A percentile compares a stretch with the other conserved stretches of the same genome.
Evolutionary conservation across 257 asterid genomes (phyloP).

Genomic region (Catharanthus roseus): DNA sequence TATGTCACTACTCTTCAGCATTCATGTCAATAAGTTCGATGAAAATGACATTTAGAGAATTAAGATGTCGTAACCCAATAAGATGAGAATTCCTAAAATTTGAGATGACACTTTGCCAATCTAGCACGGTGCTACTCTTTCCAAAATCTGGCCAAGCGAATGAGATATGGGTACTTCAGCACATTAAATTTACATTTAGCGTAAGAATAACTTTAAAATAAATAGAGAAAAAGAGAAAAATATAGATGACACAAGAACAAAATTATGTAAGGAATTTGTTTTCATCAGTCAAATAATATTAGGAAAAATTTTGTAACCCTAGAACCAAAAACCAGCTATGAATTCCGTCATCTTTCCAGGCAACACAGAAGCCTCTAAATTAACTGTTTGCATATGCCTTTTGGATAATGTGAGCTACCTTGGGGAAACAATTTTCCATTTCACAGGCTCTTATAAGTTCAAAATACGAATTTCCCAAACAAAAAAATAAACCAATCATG

Average conservation of each 20-base stretch:
- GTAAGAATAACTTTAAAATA: neutral
- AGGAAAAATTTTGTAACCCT: no score
- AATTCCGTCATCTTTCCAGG: no score
- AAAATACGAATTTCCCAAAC: neutral
- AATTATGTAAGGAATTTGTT: neutral
- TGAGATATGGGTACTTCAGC: neutral
- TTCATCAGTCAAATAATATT: neutral
- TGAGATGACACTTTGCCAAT: neutral
- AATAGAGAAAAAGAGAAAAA: neutral
- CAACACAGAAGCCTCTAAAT: no score
- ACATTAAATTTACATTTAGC: neutral
- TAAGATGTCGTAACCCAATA: neutral
- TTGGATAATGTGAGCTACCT: neutral
- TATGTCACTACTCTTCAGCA: neutral
- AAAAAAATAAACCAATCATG: no score
- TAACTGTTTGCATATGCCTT: neutral
- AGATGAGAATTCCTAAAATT: neutral
- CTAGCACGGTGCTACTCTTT: neutral
- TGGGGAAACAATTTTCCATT: neutral
- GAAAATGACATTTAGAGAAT: neutral
- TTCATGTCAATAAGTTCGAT: neutral
- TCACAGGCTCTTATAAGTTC: neutral
- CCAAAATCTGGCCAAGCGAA: neutral
- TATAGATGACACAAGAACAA: neutral
- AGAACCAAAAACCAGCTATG: neutral